A percentile compares a stretch with the other conserved stretches of the same genome.
phyloP scores from a whole-genome alignment of 495 filamentous ascomycete genomes.

The Penicillium verhagenii region DNA sequence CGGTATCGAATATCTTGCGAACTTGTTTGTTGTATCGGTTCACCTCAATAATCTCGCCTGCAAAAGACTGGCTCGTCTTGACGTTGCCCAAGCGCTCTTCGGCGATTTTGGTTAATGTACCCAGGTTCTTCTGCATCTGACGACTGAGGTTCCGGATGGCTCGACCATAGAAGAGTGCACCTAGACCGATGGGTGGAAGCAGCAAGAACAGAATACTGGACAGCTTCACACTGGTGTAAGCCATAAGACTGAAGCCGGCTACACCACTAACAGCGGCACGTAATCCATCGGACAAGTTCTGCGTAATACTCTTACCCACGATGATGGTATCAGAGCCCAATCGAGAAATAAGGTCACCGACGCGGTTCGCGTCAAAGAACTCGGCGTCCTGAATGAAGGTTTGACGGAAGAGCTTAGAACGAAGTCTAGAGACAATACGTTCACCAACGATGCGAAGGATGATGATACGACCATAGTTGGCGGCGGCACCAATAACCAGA shows the following conservation, averaged over 20 bases:
- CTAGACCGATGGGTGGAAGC: conserved; percentile 89
- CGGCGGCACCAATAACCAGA: conserved; percentile 69
- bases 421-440: conserved; percentile 83
- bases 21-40: conserved; percentile 87
- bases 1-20: conserved; percentile 85
- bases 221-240: conserved; percentile 86
- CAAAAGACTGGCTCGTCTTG: conserved; percentile 92
- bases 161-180: conserved; percentile 87
- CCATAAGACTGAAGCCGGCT: conserved; percentile 88
- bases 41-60: conserved; percentile 87
- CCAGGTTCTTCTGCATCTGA: conserved; percentile 88
- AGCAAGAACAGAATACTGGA: conserved; percentile 82
- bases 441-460: conserved; percentile 95
- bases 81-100: conserved; percentile 96
- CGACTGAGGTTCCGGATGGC: conserved; percentile 83
- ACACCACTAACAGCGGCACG: conserved; percentile 82
- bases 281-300: conserved; percentile 93
- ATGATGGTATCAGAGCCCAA: conserved; percentile 95
- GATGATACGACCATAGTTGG: conserved; percentile 93
- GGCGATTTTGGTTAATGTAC: conserved; percentile 90
- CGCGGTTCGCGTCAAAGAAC: conserved; percentile 97
- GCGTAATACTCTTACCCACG: conserved; percentile 96
- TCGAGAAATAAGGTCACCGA: conserved; percentile 92
- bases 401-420: conserved; percentile 83
- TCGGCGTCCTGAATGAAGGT: conserved; percentile 95